Evolutionary conservation across 345 rosid genomes (phyloP), one percentile per base, ranked within the genome.

Genomic region (Gossypium anomalum): DNA sequence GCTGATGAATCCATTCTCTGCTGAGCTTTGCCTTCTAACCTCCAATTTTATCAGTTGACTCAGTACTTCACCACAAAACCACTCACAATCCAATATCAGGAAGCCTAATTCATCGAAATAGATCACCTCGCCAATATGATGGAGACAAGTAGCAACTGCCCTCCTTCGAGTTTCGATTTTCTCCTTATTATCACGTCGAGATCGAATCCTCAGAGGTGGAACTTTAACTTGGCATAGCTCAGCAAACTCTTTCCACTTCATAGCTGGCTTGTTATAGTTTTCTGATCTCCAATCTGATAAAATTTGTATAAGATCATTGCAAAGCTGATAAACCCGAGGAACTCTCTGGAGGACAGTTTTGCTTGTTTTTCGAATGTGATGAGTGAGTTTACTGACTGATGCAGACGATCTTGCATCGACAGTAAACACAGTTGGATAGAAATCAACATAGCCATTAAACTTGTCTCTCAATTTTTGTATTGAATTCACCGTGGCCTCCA

Each of bases 401-500:
- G 92, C 83, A 22, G 94, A 85, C 70, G 97, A 95, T 84, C 97
- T 86, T 68, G 93, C 96, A 80, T 94, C 97, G n/a, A 94, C 85
- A 67, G 97, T 92, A 86, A 94, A 92, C 4, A 92, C 90, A 1
- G 92, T 88, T 27, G 90, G 94, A 81, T 88, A 88, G 68, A 92
- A 85, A 56, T 94, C 98, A n/a, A 91, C 93, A 53, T 74, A 88
- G 22, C 90, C 93, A 76, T 83, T 89, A 75, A 91, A 94, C 86
- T 90, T 91, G 79, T 87, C 95, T 82, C 83, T 84, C 44, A 87
- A 19, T 79, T 86, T 84, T 81, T 92, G 90, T 45, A 92, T 85
- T 43, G 83, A 82, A 78, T 63, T 82, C 76, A 87, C 89, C n/a
- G 80, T 79, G 14, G 75, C 85, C 83, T 86, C 90, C 77, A 90